A percentile compares a stretch with the other conserved stretches of the same genome.
These are phyloP conservation scores for Tylopilus subfusipes DNA, from an alignment of 768 basidiomycete genomes.

Conservation along the genomic window DNA sequence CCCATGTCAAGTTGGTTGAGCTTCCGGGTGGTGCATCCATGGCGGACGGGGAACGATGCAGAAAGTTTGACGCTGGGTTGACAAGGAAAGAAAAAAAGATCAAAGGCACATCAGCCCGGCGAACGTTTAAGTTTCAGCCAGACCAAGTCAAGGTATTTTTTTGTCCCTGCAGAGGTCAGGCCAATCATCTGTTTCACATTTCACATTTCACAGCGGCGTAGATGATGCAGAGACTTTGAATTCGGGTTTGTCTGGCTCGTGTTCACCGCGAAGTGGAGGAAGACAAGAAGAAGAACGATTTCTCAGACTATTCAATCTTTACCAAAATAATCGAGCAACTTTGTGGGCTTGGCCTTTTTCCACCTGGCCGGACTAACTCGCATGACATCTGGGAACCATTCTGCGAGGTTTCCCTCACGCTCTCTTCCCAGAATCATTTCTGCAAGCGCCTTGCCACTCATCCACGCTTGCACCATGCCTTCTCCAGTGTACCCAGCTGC, in stretches of 20 bases:
- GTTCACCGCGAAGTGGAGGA: not conserved
- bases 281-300: not conserved
- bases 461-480: constrained; percentile 72
- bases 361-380: constrained; percentile 48
- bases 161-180: not conserved
- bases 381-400: constrained; percentile 51
- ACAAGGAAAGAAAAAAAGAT: not conserved
- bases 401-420: constrained; percentile 22
- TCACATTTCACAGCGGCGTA: not conserved
- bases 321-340: constrained; percentile 25
- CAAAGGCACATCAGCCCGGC: too few species aligned
- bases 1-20: constrained; percentile 49
- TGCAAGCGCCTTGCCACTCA: constrained; percentile 58
- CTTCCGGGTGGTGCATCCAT: constrained; percentile 32
- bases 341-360: constrained; percentile 50
- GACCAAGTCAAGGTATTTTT: not conserved
- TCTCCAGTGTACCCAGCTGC: constrained; percentile 69
- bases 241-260: not conserved
- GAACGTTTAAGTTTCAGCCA: not conserved
- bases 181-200: not conserved
- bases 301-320: constrained; percentile 2
- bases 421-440: constrained; percentile 51
- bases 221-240: not conserved
- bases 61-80: not conserved
- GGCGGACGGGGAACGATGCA: not conserved